phyloP scores from a whole-genome alignment of 257 asterid species.

The Echium plantagineum region DNA sequence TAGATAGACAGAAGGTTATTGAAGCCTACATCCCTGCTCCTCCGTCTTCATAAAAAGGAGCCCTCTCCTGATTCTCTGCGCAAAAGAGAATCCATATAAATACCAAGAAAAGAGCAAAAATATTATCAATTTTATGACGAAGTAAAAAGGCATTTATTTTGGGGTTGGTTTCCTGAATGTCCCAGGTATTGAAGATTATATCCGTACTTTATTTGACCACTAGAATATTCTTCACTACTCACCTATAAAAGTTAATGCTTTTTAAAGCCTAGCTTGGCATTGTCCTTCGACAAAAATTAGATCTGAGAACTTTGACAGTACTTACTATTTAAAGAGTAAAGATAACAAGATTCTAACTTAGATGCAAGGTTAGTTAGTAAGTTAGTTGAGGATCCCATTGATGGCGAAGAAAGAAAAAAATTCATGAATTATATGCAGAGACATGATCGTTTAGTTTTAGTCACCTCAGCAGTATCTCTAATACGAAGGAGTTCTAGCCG shows the following conservation, averaged over 20 bases:
- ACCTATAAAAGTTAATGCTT: not conserved
- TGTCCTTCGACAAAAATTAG: not conserved
- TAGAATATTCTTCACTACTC: no score
- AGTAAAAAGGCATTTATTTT: no score
- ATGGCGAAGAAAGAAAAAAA: not conserved
- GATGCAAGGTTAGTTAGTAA: not conserved
- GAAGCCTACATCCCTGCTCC: constrained; percentile 58
- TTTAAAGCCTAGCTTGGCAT: constrained; percentile 7
- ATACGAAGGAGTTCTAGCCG: constrained; percentile 74
- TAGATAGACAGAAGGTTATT: constrained; percentile 16
- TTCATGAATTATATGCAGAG: not conserved
- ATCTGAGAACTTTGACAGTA: not conserved
- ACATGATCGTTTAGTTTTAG: not conserved
- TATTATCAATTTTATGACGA: no score
- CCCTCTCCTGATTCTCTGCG: constrained; percentile 65
- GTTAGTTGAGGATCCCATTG: not conserved
- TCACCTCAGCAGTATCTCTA: constrained; percentile 69
- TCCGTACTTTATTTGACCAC: no score
- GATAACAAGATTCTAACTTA: not conserved
- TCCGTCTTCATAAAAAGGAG: constrained; percentile 70
- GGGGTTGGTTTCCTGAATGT: no score
- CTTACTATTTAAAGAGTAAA: not conserved
- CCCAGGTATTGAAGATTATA: no score
- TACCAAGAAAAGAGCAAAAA: no score
- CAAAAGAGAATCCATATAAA: constrained; percentile 1